Conservation (phyloP, 176 grass and related monocot species). For the Cenchrus americanus region DNA sequence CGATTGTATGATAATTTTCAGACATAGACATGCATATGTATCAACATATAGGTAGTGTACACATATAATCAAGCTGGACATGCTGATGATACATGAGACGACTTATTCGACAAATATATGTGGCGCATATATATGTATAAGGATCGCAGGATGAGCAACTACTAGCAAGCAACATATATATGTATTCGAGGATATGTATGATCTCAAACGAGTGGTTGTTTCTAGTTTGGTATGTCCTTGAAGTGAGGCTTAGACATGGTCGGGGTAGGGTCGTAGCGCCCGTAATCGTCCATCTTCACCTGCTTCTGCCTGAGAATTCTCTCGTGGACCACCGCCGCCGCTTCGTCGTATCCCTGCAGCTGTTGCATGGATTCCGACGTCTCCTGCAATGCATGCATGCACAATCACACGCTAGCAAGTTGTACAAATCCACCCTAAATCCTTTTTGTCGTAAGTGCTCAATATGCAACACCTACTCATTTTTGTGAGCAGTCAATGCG, state of each 20-base stretch:
- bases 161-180: background rate
- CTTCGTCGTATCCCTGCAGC: slow-evolving; percentile 39
- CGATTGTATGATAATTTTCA: background rate
- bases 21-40: background rate
- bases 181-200: background rate
- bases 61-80: background rate
- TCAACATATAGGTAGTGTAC: background rate
- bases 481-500: too few relatives aligned
- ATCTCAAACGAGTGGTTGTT: background rate
- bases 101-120: slow-evolving; percentile 42
- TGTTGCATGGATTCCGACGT: slow-evolving; percentile 25
- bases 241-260: slow-evolving; percentile 76
- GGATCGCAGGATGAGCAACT: background rate
- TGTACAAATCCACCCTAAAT: too few relatives aligned
- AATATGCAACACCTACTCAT: too few relatives aligned
- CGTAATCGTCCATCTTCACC: slow-evolving; percentile 71
- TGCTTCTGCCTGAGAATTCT: slow-evolving; percentile 55
- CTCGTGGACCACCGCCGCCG: slow-evolving; percentile 30
- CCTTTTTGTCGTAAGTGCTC: too few relatives aligned
- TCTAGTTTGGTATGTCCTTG: slow-evolving; percentile 75
- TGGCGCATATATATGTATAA: background rate
- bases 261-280: slow-evolving; percentile 55
- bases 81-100: slow-evolving; percentile 17
- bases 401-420: background rate
- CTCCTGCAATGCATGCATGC: slow-evolving; percentile 29